Conservation (phyloP, 1,284 basidiomycete genomes). For the Heterobasidion occidentale region DNA sequence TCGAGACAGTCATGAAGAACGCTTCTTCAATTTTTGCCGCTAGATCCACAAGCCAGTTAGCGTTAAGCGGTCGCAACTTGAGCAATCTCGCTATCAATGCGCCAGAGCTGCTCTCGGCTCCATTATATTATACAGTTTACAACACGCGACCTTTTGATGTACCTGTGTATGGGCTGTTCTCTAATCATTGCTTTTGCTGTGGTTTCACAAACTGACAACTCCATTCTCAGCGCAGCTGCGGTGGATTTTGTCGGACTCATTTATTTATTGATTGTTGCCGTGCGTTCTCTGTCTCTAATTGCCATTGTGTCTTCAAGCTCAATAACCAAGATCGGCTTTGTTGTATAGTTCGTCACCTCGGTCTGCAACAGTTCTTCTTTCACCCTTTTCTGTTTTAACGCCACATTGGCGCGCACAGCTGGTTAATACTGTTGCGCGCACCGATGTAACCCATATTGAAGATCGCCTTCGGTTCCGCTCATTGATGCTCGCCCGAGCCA, state of each 20-base stretch:
- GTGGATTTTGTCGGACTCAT: conserved; percentile 71
- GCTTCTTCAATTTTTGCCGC: conserved; percentile 22
- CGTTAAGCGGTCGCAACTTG: conserved; percentile 19
- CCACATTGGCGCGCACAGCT: conserved; percentile 11
- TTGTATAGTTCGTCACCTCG: conserved; percentile 7
- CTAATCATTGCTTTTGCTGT: background rate
- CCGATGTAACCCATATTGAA: conserved; percentile 21
- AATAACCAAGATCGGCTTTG: background rate
- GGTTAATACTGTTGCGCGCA: conserved; percentile 25
- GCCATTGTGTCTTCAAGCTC: background rate
- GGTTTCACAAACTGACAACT: too few species aligned
- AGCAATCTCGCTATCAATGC: conserved; percentile 37
- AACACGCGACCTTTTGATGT: conserved; percentile 65
- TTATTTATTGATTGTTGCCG: conserved; percentile 38
- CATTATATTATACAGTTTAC: conserved; percentile 40
- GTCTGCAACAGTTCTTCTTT: background rate
- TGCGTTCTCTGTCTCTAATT: conserved; percentile 15
- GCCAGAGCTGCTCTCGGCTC: conserved; percentile 47
- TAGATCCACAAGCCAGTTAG: conserved; percentile 27
- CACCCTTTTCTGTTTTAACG: background rate
- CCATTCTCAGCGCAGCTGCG: conserved; percentile 51
- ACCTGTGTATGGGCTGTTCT: conserved; percentile 36
- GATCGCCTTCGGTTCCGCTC: conserved; percentile 41
- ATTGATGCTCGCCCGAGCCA: conserved; percentile 48
- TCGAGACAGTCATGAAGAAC: conserved; percentile 6